A percentile compares a stretch with the other conserved stretches of the same genome.
These are phyloP conservation scores for Curvularia verruculosa DNA, from an alignment of 2,329 filamentous ascomycete genomes.

Conservation along the genomic window DNA sequence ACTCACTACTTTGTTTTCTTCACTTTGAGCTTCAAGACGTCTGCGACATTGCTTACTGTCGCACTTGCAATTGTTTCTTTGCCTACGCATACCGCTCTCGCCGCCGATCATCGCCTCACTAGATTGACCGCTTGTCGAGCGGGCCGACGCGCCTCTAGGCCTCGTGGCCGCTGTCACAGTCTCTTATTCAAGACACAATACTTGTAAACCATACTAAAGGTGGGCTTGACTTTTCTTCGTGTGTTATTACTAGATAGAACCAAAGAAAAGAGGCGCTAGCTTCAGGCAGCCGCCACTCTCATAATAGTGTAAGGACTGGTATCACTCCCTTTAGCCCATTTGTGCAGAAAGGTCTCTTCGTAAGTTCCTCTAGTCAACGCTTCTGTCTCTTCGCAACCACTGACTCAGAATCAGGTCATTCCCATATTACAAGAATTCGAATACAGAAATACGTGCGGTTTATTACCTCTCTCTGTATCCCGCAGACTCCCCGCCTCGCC, in stretches of 20 bases:
- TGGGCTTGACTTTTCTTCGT: constrained; percentile 6
- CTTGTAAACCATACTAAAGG: background rate
- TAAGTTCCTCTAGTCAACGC: background rate
- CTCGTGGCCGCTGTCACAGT: constrained; percentile 10
- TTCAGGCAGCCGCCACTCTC: constrained; percentile 11
- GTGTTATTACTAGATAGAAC: constrained; percentile 5
- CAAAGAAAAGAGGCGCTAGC: constrained; percentile 9
- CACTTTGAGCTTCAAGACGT: background rate
- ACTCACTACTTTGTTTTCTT: background rate
- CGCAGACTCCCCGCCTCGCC: background rate
- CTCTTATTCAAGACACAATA: constrained; percentile 15
- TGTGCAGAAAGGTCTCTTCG: background rate
- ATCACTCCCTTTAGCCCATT: background rate
- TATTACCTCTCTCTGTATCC: background rate
- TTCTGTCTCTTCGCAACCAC: background rate
- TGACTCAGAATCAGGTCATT: background rate
- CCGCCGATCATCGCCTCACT: constrained; percentile 6
- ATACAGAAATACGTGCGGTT: background rate
- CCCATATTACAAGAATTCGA: background rate
- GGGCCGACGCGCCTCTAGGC: constrained; percentile 8
- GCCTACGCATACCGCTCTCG: constrained; percentile 2
- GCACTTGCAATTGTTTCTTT: background rate
- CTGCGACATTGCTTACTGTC: background rate
- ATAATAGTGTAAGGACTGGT: background rate
- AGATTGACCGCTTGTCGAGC: constrained; percentile 15